Base-by-base conservation (phyloP, 306 rosid genomes). In the Calophaca sinica region DNA sequence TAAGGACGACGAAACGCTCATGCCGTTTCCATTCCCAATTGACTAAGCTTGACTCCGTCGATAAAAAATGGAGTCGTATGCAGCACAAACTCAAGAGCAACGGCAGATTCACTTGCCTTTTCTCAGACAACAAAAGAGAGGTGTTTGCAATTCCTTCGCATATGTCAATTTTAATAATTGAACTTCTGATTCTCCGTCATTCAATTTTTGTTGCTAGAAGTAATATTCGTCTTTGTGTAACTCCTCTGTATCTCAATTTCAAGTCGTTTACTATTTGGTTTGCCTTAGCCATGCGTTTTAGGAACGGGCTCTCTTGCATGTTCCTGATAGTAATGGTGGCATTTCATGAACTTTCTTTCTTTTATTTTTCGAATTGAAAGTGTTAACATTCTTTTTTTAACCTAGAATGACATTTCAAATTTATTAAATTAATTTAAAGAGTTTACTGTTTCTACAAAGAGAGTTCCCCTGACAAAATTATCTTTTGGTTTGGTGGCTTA, bases 101-200 rank as follows among this genome's bases (percentile, higher is more conserved):
- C 32, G 87, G 82, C 73, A 84, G 89, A 79, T 79, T 92, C 82
- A 73, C 70, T 15, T 91, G 99, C 84, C 88, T 92, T 14, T 94
- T 94, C 89, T 85, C 97, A 1, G 87, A 83, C 44, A 86, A 84
- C 71, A 86, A 83, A 44, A 89, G 73, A 79, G 70, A 94, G 97
- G 99, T 94, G 28, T 12, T 26, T 10, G 4, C 29, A 10, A 44
- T 45, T 66, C 11, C 28, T 39, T 41, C 29, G 0, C 45, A 20
- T 20, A 20, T 1, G 26, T 20, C 26, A 20, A 32, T 33, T 58
- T 61, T 13, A 38, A 15, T 14, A 20, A 10, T 44, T 11, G 3
- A 41, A 64, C 1, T 26, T 61, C 32, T 52, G 5, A 64, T 75
- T 62, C 59, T 42, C 32, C 0, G 0, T 6, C 0, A 3, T 53